phyloP scores from a whole-genome alignment of 345 rosid species.

The Citrus trifoliata region DNA sequence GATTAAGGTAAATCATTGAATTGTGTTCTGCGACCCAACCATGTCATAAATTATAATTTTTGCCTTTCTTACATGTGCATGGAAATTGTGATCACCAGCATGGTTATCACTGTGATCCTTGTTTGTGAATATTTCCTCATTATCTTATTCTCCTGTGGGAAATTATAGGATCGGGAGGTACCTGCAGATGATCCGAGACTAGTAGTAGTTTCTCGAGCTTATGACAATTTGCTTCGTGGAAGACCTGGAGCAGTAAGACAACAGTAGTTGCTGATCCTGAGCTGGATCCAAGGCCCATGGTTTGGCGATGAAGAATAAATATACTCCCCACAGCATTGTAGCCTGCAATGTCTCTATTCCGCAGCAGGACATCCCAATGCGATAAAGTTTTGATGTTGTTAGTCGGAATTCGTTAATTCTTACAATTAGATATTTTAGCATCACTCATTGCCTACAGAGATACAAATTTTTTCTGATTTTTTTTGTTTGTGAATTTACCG shows the following conservation, averaged over 20 bases:
- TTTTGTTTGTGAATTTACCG: too few relatives aligned
- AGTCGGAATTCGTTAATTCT: not conserved
- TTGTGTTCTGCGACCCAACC: not conserved
- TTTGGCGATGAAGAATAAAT: too few relatives aligned
- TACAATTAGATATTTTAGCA: not conserved
- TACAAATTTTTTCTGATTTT: too few relatives aligned
- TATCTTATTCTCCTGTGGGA: not conserved
- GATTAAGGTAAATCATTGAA: not conserved
- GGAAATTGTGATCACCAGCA: not conserved
- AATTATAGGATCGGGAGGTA: constrained; percentile 64
- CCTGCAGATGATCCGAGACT: constrained; percentile 83
- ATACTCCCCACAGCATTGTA: too few relatives aligned
- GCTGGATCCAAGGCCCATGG: not conserved
- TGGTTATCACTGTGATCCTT: not conserved
- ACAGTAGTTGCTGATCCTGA: not conserved
- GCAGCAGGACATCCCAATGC: not conserved
- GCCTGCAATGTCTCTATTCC: too few relatives aligned
- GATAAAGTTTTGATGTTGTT: not conserved
- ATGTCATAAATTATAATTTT: not conserved
- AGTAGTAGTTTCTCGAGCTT: constrained; percentile 44
- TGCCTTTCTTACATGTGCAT: not conserved
- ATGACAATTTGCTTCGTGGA: constrained; percentile 30
- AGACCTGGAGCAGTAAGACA: constrained; percentile 32
- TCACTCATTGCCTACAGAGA: too few relatives aligned
- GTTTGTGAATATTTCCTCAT: not conserved